Evolutionary conservation across 2,329 filamentous ascomycete genomes (phyloP).

Genomic region (Paraconiothyrium sp.): DNA sequence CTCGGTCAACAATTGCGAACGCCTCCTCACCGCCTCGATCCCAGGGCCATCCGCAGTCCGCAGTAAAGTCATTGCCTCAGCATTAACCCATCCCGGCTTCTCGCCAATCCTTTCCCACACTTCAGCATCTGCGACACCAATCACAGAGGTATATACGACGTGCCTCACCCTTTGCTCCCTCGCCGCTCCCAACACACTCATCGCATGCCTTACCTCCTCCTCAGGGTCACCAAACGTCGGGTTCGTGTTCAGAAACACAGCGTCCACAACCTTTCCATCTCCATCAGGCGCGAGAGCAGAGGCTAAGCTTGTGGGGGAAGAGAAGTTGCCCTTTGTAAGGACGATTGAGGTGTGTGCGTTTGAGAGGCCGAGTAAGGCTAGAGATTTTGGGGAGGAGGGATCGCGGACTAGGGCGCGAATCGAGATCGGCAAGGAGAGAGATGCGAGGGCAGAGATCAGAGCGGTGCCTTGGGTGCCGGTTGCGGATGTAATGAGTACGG

Average conservation of each 20-base stretch:
- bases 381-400: neutral
- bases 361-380: neutral
- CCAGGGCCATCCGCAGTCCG: neutral
- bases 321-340: neutral
- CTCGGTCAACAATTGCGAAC: neutral
- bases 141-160: neutral
- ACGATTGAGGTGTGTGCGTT: neutral
- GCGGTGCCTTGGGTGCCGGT: conserved; percentile 1
- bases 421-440: neutral
- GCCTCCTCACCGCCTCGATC: neutral
- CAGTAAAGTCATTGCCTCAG: neutral
- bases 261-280: neutral
- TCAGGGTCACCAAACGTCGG: neutral
- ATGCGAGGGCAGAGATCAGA: neutral
- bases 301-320: neutral
- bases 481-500: neutral
- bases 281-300: neutral
- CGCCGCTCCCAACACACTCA: neutral
- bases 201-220: conserved; percentile 1
- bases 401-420: conserved; percentile 4
- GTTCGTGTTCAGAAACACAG: neutral
- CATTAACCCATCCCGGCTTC: neutral
- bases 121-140: neutral
- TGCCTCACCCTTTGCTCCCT: neutral
- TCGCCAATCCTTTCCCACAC: neutral